These are phyloP conservation scores for Holtermanniella nyarrowii DNA, from an alignment of 768 basidiomycete genomes.

Conservation along the genomic window DNA sequence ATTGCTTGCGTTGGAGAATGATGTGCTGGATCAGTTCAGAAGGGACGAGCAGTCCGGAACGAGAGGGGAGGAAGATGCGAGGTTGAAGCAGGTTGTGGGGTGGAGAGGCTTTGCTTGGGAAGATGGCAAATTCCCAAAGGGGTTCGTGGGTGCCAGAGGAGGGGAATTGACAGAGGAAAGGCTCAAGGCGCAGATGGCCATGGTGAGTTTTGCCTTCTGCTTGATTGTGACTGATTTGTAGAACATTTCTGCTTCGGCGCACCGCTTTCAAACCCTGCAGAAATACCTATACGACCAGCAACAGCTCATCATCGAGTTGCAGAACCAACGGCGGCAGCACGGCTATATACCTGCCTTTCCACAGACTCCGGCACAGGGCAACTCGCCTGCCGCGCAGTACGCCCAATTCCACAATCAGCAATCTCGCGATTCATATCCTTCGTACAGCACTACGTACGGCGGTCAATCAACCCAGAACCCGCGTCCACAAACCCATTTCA, in stretches of 20 bases:
- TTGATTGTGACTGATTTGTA: conserved; percentile 42
- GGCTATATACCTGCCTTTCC: neutral
- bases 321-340: neutral
- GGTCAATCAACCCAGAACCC: no score
- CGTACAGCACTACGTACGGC: conserved; percentile 1
- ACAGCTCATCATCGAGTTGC: conserved; percentile 48
- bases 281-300: conserved; percentile 74
- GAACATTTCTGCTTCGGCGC: conserved; percentile 84
- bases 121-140: conserved; percentile 27
- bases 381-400: neutral
- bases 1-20: conserved; percentile 43
- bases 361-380: neutral
- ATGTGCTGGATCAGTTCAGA: conserved; percentile 4
- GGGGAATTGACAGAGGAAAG: conserved; percentile 36
- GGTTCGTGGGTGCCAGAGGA: conserved; percentile 27
- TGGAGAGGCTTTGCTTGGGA: conserved; percentile 41
- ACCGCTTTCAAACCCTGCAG: conserved; percentile 70
- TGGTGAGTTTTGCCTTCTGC: conserved; percentile 56
- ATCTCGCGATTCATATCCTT: neutral
- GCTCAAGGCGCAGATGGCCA: conserved; percentile 43
- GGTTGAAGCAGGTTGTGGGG: conserved; percentile 17
- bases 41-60: conserved; percentile 6
- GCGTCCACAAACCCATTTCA: neutral
- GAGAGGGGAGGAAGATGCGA: conserved; percentile 17
- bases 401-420: neutral